A percentile compares a stretch with the other conserved stretches of the same genome.
These are phyloP conservation scores for Cladochytrium tenue DNA, from an alignment of 371 early-diverging fungal species.

Conservation along the genomic window DNA sequence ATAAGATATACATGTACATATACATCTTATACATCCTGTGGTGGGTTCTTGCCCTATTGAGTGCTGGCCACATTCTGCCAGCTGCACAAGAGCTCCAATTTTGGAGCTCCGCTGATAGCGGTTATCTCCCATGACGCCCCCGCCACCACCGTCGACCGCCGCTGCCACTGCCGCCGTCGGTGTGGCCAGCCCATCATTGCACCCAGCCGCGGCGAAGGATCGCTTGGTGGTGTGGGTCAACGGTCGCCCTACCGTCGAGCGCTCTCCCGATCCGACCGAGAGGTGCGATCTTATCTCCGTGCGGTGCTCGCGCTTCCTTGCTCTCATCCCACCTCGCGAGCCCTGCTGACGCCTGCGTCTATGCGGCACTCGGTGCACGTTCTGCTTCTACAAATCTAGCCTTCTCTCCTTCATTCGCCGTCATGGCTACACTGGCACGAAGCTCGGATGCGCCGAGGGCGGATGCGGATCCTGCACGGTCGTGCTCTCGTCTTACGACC, in stretches of 20 bases:
- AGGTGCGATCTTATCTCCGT: constrained; percentile 27
- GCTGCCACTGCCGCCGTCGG: no score
- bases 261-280: constrained; percentile 36
- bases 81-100: no score
- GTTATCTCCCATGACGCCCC: no score
- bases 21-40: no score
- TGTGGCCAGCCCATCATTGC: no score
- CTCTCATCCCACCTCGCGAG: neutral
- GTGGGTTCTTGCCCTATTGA: no score
- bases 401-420: constrained; percentile 68
- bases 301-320: neutral
- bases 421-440: constrained; percentile 72
- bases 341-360: neutral
- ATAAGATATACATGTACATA: no score
- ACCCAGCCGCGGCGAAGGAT: no score
- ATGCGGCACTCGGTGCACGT: neutral
- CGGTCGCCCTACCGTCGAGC: constrained; percentile 17
- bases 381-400: constrained; percentile 1
- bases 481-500: constrained; percentile 63
- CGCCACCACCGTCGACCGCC: no score
- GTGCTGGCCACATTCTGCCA: no score
- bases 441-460: constrained; percentile 76
- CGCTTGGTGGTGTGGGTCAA: constrained; percentile 27
- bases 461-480: constrained; percentile 73
- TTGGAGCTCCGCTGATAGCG: no score